A percentile compares a stretch with the other conserved stretches of the same genome.
Evolutionary conservation across 2,329 filamentous ascomycete species (phyloP).

Genomic region (Arthrocladium fulminans): DNA sequence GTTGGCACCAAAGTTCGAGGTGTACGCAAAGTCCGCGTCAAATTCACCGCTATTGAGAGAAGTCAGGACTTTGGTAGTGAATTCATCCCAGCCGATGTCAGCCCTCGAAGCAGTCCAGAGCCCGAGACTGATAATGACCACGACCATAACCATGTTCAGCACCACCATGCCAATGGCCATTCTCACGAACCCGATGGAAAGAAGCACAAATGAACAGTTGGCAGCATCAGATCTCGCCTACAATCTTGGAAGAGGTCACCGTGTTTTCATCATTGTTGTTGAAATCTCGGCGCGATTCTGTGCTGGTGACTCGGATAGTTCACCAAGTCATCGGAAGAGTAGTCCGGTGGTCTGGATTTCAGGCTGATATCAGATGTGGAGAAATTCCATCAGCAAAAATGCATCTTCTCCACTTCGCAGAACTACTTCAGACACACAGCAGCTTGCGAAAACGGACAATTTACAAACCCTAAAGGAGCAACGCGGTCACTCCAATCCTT

Average conservation of each 20-base stretch:
- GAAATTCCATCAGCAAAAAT: not conserved
- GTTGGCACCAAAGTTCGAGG: conserved; percentile 73
- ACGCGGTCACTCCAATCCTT: not conserved
- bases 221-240: not conserved
- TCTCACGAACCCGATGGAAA: conserved; percentile 7
- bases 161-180: conserved; percentile 17
- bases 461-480: not conserved
- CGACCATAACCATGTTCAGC: conserved; percentile 38
- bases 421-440: not conserved
- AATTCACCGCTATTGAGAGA: conserved; percentile 66
- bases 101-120: conserved; percentile 49
- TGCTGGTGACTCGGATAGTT: not conserved
- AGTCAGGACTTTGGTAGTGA: conserved; percentile 62
- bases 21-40: conserved; percentile 71
- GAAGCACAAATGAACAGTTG: conserved; percentile 1
- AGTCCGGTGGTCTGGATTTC: conserved; percentile 12
- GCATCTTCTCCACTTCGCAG: conserved; percentile 9
- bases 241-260: not conserved
- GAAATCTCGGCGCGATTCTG: not conserved
- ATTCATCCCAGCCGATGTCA: conserved; percentile 60
- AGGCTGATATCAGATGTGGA: conserved; percentile 21
- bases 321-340: not conserved
- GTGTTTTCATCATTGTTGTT: not conserved
- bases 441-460: not conserved
- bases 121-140: conserved; percentile 46